These are phyloP conservation scores for Phytophthora sp. DNA, from an alignment of 352 stramenopile species.

Conservation along the genomic window DNA sequence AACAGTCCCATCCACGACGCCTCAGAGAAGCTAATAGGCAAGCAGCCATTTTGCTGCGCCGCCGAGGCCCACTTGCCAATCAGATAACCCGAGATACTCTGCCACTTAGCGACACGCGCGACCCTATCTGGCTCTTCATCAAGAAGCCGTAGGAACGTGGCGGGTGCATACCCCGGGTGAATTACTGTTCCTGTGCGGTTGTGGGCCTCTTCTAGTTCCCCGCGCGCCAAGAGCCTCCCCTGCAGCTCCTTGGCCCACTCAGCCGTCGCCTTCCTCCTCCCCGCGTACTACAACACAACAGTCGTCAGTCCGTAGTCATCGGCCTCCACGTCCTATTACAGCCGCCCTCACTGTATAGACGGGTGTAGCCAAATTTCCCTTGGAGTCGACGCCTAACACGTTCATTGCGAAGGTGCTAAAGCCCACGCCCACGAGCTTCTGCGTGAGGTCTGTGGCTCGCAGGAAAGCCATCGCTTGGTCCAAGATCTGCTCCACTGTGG, in stretches of 20 bases:
- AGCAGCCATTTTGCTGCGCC: conserved; percentile 27
- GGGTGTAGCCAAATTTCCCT: conserved; percentile 70
- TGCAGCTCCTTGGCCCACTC: conserved; percentile 58
- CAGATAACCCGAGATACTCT: conserved; percentile 90
- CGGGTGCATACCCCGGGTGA: conserved; percentile 90
- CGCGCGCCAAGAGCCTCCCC: conserved; percentile 43
- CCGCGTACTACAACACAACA: conserved; percentile 57
- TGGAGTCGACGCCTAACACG: conserved; percentile 83
- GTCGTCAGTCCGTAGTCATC: conserved; percentile 1
- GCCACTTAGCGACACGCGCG: conserved; percentile 78
- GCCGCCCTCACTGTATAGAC: conserved; percentile 69
- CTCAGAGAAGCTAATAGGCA: conserved; percentile 94
- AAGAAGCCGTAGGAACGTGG: conserved; percentile 89
- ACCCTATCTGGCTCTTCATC: conserved; percentile 50
- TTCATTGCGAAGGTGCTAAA: conserved; percentile 96
- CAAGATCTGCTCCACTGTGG: conserved; percentile 59
- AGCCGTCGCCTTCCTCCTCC: conserved; percentile 53
- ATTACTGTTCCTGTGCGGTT: conserved; percentile 82
- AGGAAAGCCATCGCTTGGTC: conserved; percentile 59
- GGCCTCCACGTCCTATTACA: not conserved
- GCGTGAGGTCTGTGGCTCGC: conserved; percentile 42
- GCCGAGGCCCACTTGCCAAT: conserved; percentile 86
- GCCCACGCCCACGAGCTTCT: conserved; percentile 77
- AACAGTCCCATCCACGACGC: conserved; percentile 95
- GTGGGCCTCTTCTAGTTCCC: conserved; percentile 60